Evolutionary conservation across 2,329 filamentous ascomycete genomes (phyloP), one percentile per base, ranked within the genome.

Genomic region (Emericellopsis cladophorae): DNA sequence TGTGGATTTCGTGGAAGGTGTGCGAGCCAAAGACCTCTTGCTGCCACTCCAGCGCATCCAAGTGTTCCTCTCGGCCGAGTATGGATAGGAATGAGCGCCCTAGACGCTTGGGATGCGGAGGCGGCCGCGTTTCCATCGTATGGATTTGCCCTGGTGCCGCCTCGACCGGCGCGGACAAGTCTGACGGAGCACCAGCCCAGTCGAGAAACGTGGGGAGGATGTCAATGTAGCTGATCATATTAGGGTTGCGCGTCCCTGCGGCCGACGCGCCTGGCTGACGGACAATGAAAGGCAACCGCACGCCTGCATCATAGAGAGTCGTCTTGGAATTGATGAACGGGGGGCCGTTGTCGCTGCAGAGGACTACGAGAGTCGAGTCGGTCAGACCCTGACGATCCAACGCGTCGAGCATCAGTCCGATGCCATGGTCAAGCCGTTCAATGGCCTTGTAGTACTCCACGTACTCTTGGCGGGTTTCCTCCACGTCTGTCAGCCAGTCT

Each of bases 291-390:
- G 67, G 66, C 2, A 70, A 49, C 9, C 59, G 52, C 0, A 67
- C 54, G 14, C 68, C 67, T 0, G 67, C 63, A 40, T 71, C 67
- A 46, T 64, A 72, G 0, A 72, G 52, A 0, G 66, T 70, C 1
- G 67, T 71, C 48, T 70, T 70, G 8, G 67, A 69, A 49, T 72
- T 71, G 44, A 71, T 48, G 44, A 72, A 70, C 0, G 66, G 66
- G 1, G 66, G 56, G 0, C 67, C 67, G 32, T 71, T 71, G 41
- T 72, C 67, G 43, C 64, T 68, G 4, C 65, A 46, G 41, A 72
- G 68, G 4, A 70, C 46, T 4, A 70, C 60, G 11, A 70, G 45
- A 0, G 66, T 71, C 26, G 54, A 44, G 2, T 62, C 49, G 1
- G 44, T 48, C 1, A 66, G 42, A 0, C 60, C 60, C 3, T 45